phyloP scores from a whole-genome alignment of 345 rosid species.

The Euclidium syriacum region DNA sequence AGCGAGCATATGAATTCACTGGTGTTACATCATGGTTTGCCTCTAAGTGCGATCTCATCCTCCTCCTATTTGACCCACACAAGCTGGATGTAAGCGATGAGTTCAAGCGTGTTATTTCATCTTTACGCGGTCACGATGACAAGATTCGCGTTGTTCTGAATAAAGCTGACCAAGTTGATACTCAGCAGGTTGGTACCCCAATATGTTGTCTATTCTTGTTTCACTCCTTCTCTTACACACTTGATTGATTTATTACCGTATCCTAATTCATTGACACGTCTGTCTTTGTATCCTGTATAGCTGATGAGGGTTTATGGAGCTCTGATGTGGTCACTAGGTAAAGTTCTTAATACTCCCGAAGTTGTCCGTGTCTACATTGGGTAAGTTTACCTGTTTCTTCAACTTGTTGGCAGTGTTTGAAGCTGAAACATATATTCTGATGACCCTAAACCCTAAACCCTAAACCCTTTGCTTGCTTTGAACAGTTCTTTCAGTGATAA shows the following conservation, averaged over 20 bases:
- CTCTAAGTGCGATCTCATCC: slow-evolving; percentile 91
- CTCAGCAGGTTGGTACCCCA: slow-evolving; percentile 60
- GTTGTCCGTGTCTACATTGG: slow-evolving; percentile 93
- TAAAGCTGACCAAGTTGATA: slow-evolving; percentile 94
- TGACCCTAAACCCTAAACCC: too few relatives aligned
- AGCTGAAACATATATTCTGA: too few relatives aligned
- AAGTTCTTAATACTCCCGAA: slow-evolving; percentile 93
- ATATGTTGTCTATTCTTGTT: background rate
- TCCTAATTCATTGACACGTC: background rate
- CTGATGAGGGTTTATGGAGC: slow-evolving; percentile 99
- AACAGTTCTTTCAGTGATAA: slow-evolving; percentile 91
- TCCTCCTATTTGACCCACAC: slow-evolving; percentile 95
- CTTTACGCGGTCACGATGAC: slow-evolving; percentile 94
- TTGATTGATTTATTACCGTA: background rate
- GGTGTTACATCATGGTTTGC: slow-evolving; percentile 99
- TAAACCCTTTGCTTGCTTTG: slow-evolving; percentile 11
- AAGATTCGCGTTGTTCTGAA: slow-evolving; percentile 94
- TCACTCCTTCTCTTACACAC: background rate
- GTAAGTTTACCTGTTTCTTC: slow-evolving; percentile 33
- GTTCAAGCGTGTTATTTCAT: slow-evolving; percentile 92
- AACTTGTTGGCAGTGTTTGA: background rate
- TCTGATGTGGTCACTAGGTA: slow-evolving; percentile 97
- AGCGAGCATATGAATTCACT: slow-evolving; percentile 82
- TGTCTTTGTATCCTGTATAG: slow-evolving; percentile 34
- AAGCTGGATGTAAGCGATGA: slow-evolving; percentile 94